These are phyloP conservation scores for Chaetomiaceae sp. DNA, from an alignment of 2,329 filamentous ascomycete species.

Conservation along the genomic window DNA sequence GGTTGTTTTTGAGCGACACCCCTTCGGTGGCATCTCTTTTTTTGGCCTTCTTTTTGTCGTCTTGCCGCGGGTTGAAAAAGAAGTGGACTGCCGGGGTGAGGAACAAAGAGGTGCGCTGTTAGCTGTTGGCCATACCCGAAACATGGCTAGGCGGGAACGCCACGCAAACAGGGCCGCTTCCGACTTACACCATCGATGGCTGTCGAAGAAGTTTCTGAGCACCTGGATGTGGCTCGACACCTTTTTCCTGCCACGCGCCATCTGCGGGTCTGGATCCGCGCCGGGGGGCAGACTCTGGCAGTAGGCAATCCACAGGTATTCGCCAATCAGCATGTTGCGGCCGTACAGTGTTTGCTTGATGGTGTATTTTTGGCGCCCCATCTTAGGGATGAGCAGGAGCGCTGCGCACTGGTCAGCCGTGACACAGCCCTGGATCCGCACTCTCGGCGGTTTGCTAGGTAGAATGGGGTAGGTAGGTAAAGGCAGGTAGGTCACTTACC, in stretches of 20 bases:
- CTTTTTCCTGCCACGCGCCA: slow-evolving; percentile 49
- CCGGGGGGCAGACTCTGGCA: slow-evolving; percentile 41
- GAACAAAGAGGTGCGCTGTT: slow-evolving; percentile 15
- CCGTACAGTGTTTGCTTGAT: slow-evolving; percentile 59
- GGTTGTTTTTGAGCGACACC: slow-evolving; percentile 59
- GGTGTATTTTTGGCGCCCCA: slow-evolving; percentile 61
- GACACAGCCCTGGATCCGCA: background rate
- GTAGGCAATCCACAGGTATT: slow-evolving; percentile 57
- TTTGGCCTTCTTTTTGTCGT: slow-evolving; percentile 47
- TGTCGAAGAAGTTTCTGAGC: slow-evolving; percentile 59
- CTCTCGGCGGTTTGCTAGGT: slow-evolving; percentile 3
- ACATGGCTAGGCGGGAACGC: slow-evolving; percentile 2
- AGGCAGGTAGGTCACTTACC: too few relatives aligned
- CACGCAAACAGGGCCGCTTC: slow-evolving; percentile 6
- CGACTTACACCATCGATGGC: slow-evolving; percentile 56
- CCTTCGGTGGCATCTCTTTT: slow-evolving; percentile 36
- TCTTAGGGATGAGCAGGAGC: slow-evolving; percentile 57
- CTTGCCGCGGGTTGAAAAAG: slow-evolving; percentile 50
- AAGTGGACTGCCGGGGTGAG: slow-evolving; percentile 45
- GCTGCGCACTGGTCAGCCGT: slow-evolving; percentile 36
- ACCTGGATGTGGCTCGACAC: slow-evolving; percentile 68
- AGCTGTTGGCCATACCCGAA: slow-evolving; percentile 8
- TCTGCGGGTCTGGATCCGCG: slow-evolving; percentile 41
- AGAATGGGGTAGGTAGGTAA: too few relatives aligned
- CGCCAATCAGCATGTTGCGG: slow-evolving; percentile 64